Base-by-base conservation (phyloP, 2,329 filamentous ascomycete genomes). In the Verticillium alfalfae region DNA sequence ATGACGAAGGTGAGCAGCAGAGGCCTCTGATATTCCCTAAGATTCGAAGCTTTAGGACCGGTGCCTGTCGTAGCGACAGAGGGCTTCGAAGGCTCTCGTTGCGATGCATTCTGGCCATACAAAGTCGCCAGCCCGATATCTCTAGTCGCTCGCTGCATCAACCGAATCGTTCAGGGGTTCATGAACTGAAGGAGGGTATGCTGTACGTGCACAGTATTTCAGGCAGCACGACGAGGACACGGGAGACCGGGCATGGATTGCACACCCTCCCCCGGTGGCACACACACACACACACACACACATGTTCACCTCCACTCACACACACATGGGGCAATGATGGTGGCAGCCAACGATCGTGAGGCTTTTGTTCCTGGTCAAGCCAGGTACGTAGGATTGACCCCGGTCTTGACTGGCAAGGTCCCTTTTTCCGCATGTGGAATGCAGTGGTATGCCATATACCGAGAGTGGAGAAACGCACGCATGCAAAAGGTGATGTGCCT, bases 231-330 rank as follows among this genome's bases (percentile, higher is more conserved):
- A 22, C 45, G 16, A 22, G 45, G 39, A n/a, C 8, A 18, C 16
- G 18, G 45, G 18, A 52, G 45, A 52, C 45, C 45, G 9, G 45
- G 18, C 45, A 52, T 52, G n/a, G 45, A 52, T 52, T 10, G 22
- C 45, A 52, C 45, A 52, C 45, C n/a, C 39, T 63, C 54, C 58
- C 60, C 56, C 60, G 60, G 31, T 41, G 49, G 15, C 34, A 34
- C 56, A 56, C 56, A 61, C 38, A 55, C 38, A 55, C 60, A 34
- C 59, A 34, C 56, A 52, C 18, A 56, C 18, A 34, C 39, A 41
- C 39, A 10, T 37, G 36, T 13, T 10, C 45, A 58, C 39, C 60
- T 41, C 38, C 41, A 37, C 13, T 7, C 39, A 41, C 45, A 52
- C 45, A 52, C 45, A 22, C 45, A 22, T 18, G 45, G 45, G 8